These are phyloP conservation scores for Agastache rugosa DNA, from an alignment of 257 asterid species.

Conservation along the genomic window DNA sequence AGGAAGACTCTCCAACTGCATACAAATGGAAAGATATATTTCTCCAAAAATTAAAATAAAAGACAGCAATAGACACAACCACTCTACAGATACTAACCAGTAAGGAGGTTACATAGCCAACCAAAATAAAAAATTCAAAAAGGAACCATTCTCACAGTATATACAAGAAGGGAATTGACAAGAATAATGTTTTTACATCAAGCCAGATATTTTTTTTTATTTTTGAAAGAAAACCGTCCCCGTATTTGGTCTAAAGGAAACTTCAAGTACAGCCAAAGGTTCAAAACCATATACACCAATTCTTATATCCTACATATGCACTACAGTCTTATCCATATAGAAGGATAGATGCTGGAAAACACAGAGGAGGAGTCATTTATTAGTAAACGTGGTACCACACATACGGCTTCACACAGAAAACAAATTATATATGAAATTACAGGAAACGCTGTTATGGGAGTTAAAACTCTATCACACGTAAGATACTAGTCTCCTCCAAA, in stretches of 20 bases:
- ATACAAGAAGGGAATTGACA: not conserved
- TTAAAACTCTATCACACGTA: not conserved
- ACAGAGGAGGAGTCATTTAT: not conserved
- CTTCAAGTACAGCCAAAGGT: conserved; percentile 1
- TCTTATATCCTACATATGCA: conserved; percentile 11
- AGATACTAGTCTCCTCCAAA: conserved; percentile 1
- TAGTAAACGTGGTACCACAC: too few species aligned
- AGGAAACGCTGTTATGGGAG: too few species aligned
- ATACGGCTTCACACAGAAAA: not conserved
- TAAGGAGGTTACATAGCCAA: not conserved
- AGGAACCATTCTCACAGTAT: not conserved
- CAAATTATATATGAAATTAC: not conserved
- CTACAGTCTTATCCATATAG: conserved; percentile 1
- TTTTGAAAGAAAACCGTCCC: not conserved
- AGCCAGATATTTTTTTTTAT: not conserved
- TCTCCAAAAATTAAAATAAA: not conserved
- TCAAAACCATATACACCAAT: conserved; percentile 5
- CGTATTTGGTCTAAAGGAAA: not conserved
- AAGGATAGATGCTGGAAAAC: conserved; percentile 2
- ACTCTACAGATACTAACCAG: not conserved
- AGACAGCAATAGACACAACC: not conserved
- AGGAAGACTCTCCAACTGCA: conserved; percentile 92
- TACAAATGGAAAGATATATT: conserved; percentile 23
- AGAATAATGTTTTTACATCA: not conserved
- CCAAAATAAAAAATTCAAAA: not conserved